A percentile compares a stretch with the other conserved stretches of the same genome.
Conservation (phyloP, 768 basidiomycete species). For the Holtermannia corniformis region DNA sequence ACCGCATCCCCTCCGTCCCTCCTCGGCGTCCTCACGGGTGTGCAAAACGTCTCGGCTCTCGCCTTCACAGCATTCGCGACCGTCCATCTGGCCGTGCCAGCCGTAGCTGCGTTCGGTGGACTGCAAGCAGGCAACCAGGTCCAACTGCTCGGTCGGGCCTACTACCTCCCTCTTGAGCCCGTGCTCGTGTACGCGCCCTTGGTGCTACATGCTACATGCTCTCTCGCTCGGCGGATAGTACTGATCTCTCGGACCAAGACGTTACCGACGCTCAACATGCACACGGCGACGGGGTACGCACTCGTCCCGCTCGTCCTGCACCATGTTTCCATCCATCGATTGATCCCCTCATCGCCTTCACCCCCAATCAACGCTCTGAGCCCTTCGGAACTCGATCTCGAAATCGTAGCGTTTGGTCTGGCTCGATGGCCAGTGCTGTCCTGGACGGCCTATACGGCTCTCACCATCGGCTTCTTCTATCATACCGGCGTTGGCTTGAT, state of each 20-base stretch:
- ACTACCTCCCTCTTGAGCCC: conserved; percentile 68
- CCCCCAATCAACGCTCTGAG: conserved; percentile 54
- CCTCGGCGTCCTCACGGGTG: not conserved
- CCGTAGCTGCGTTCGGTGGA: not conserved
- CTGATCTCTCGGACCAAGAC: conserved; percentile 36
- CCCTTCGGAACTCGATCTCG: conserved; percentile 70
- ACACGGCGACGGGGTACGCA: conserved; percentile 59
- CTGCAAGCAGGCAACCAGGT: not conserved
- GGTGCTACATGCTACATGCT: conserved; percentile 54
- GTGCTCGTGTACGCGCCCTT: conserved; percentile 61
- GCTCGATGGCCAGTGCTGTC: conserved; percentile 23
- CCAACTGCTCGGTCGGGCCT: conserved; percentile 72
- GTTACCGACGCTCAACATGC: conserved; percentile 42
- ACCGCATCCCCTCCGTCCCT: too few relatives aligned
- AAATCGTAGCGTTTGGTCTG: conserved; percentile 68
- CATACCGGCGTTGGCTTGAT: not conserved
- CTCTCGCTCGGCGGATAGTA: conserved; percentile 53
- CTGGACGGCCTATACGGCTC: conserved; percentile 40
- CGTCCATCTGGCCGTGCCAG: not conserved
- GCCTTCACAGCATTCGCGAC: not conserved
- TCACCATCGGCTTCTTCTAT: not conserved
- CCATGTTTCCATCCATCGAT: conserved; percentile 61
- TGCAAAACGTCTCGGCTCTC: not conserved
- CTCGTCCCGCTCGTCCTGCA: conserved; percentile 52
- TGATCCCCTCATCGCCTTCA: conserved; percentile 47